Conservation (phyloP, 371 early-diverging fungal species). For the Syncephalastrum racemosum region DNA sequence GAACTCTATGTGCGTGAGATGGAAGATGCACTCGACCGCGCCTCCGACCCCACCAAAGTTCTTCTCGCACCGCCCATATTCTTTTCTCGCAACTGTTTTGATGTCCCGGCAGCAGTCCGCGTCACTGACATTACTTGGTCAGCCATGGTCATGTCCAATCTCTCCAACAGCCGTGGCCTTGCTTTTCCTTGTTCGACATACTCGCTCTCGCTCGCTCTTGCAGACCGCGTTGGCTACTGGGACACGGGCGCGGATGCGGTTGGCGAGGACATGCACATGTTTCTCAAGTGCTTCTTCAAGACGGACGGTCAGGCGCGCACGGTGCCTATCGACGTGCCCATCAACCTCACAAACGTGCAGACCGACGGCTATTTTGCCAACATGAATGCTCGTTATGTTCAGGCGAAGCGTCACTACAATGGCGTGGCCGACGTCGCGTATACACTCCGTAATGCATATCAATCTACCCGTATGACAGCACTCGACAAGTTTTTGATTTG, state of each 20-base stretch:
- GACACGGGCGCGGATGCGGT: conserved; percentile 78
- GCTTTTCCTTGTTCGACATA: conserved; percentile 79
- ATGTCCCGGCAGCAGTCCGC: conserved; percentile 75
- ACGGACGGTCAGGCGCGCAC: conserved; percentile 67
- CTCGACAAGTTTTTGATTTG: conserved; percentile 46
- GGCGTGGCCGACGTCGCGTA: conserved; percentile 62
- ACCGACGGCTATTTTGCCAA: conserved; percentile 56
- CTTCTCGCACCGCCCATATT: conserved; percentile 74
- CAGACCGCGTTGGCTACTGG: conserved; percentile 74
- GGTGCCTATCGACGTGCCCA: conserved; percentile 72
- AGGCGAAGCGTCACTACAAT: conserved; percentile 71
- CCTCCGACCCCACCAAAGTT: conserved; percentile 46
- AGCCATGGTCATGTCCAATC: conserved; percentile 76
- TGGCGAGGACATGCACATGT: conserved; percentile 88
- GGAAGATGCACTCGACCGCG: conserved; percentile 34
- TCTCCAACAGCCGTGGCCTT: conserved; percentile 65
- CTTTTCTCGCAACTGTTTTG: conserved; percentile 73
- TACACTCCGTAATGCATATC: conserved; percentile 34
- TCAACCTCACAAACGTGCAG: conserved; percentile 75
- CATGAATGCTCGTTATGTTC: conserved; percentile 64
- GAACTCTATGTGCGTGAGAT: conserved; percentile 45
- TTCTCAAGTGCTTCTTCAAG: conserved; percentile 77
- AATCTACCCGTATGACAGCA: conserved; percentile 17
- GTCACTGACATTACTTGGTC: conserved; percentile 81
- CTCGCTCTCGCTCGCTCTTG: conserved; percentile 69